Evolutionary conservation across 2,329 filamentous ascomycete genomes (phyloP).

Genomic region (Aspergillus ibericus): DNA sequence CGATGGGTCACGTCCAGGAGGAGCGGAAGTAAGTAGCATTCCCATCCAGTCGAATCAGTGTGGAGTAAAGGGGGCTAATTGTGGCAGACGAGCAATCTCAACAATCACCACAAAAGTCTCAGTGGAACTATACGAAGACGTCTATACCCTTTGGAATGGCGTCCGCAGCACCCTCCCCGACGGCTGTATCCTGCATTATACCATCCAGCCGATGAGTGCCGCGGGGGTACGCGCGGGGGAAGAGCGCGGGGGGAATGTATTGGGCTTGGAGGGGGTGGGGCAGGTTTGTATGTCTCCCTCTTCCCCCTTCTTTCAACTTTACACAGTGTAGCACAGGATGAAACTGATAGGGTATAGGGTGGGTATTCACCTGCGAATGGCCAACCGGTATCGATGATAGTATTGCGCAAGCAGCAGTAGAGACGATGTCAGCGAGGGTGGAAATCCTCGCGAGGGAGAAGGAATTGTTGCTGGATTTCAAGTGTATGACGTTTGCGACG

Average conservation of each 20-base stretch:
- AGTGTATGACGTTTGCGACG: too few relatives aligned
- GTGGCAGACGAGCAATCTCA: too few relatives aligned
- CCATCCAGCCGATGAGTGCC: slow-evolving; percentile 11
- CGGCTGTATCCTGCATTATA: not conserved
- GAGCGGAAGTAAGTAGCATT: too few relatives aligned
- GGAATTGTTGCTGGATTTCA: too few relatives aligned
- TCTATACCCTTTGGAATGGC: not conserved
- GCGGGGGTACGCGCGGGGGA: slow-evolving; percentile 8
- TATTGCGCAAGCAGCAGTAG: too few relatives aligned
- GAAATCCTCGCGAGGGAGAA: too few relatives aligned
- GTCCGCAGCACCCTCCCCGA: not conserved
- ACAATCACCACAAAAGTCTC: slow-evolving; percentile 6
- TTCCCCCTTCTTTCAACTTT: too few relatives aligned
- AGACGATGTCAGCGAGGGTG: too few relatives aligned
- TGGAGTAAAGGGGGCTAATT: too few relatives aligned
- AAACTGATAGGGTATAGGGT: not conserved
- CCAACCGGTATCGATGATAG: not conserved
- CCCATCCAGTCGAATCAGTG: too few relatives aligned
- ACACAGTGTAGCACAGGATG: not conserved
- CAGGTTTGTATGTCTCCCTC: not conserved
- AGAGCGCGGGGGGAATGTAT: slow-evolving; percentile 9
- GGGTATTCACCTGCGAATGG: not conserved
- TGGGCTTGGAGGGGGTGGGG: slow-evolving; percentile 3
- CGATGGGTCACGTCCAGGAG: not conserved
- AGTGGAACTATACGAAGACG: slow-evolving; percentile 7